A percentile compares a stretch with the other conserved stretches of the same genome.
Evolutionary conservation across 257 asterid genomes (phyloP).

Genomic region (Solanum tacnaense): DNA sequence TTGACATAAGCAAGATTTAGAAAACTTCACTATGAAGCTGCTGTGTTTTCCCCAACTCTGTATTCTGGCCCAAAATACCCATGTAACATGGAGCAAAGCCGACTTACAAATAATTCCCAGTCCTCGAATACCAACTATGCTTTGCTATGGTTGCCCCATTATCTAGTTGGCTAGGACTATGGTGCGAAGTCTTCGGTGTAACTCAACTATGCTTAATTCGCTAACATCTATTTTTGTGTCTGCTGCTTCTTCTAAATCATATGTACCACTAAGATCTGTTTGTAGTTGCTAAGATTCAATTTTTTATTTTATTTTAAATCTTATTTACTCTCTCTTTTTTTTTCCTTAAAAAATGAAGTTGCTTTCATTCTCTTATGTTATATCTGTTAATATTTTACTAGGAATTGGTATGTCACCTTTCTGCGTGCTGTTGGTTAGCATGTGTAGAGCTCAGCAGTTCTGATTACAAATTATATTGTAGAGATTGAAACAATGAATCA

Average conservation of each 20-base stretch:
- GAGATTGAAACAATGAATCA: neutral
- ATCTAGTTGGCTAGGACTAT: neutral
- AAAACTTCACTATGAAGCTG: neutral
- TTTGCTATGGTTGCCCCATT: neutral
- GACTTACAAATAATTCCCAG: neutral
- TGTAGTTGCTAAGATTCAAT: neutral
- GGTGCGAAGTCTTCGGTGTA: neutral
- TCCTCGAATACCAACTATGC: neutral
- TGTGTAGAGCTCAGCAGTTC: neutral
- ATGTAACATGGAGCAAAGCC: neutral
- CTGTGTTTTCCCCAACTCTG: neutral
- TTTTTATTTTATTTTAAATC: neutral
- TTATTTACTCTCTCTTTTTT: neutral
- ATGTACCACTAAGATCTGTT: neutral
- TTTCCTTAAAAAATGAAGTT: neutral
- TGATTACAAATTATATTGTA: neutral
- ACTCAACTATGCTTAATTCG: neutral
- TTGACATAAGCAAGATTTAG: neutral
- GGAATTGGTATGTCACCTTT: neutral
- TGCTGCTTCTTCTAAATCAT: neutral
- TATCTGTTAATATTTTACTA: neutral
- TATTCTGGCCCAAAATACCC: neutral
- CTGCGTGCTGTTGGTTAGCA: neutral
- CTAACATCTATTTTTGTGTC: neutral
- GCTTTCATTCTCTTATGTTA: neutral